Base-by-base conservation (phyloP, 1,139 yeast species). In the Magnusiomyces ingens region DNA sequence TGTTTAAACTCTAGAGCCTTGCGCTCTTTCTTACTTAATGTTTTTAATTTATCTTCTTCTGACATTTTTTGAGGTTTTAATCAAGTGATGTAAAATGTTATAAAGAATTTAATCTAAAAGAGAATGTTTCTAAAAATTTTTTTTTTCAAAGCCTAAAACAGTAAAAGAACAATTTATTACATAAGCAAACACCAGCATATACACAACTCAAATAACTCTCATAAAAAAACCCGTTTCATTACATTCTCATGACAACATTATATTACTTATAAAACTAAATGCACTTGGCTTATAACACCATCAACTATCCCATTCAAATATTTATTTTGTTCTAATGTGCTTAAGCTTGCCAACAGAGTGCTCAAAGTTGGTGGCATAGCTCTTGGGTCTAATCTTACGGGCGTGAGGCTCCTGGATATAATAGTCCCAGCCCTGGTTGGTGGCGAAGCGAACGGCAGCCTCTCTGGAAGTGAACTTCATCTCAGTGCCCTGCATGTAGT, bases 371-470 rank as follows among this genome's bases (percentile, higher is more conserved):
- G 75, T 72, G 43, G 91, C 77, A 66, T 87, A 87, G 52, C 82
- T 85, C 76, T 88, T 88, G 76, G 79, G 80, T 67, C 82, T 78
- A 73, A 87, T 85, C 58, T 78, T 82, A 65, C 87, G 83, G 67
- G 73, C 73, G 67, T 86, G 84, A 55, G 95, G 94, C 69, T 87
- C 94, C 69, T 85, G 88, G 56, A 88, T 80, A 64, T 84, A 85
- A 65, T 82, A 86, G 62, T 84, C 85, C 93, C 95, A 88, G 48
- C 95, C 76, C 69, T 88, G 94, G 58, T 87, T 84, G 61, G 82
- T 80, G 17, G 95, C 95, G 70, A 88, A 88, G 57, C 78, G 77
- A 55, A 86, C 74, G 40, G 96, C 96, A 38, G 87, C 80, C 51
- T 87, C 94, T 71, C 81, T 83, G 53, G 82, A 75, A 64, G 82